Conservation (phyloP, 345 rosid species). For the Hibiscus syriacus region DNA sequence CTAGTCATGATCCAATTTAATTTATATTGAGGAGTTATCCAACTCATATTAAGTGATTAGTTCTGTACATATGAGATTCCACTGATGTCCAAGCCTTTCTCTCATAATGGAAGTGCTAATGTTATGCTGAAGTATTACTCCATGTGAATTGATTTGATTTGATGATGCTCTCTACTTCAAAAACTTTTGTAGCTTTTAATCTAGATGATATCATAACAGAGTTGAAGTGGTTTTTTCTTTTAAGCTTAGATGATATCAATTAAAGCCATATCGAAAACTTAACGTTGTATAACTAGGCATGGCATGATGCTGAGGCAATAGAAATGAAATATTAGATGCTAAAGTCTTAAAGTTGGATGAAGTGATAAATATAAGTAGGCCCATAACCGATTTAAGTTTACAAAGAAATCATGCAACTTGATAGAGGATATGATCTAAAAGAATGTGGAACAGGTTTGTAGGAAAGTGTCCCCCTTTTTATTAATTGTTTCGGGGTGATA, state of each 20-base stretch:
- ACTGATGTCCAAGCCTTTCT: not conserved
- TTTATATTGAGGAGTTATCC: too few species aligned
- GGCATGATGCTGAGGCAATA: not conserved
- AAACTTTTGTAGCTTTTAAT: not conserved
- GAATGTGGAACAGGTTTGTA: not conserved
- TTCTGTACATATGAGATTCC: not conserved
- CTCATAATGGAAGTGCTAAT: not conserved
- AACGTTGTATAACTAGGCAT: not conserved
- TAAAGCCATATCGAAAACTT: not conserved
- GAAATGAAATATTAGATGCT: slow-evolving; percentile 1
- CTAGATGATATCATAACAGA: not conserved
- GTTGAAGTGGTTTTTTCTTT: not conserved
- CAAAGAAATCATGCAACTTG: not conserved
- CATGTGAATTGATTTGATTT: not conserved
- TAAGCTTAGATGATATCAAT: not conserved
- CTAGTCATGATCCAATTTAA: not conserved
- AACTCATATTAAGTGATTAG: not conserved
- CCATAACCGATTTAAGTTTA: not conserved
- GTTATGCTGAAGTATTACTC: not conserved
- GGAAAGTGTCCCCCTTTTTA: not conserved
- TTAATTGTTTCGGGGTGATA: too few species aligned
- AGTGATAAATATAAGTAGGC: not conserved
- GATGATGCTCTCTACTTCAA: too few species aligned
- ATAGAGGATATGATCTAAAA: not conserved
- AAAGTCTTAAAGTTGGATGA: not conserved